Percentiles rank a stretch among this genome's conserved stretches.
phyloP scores from a whole-genome alignment of 305 asterid genomes.

The Fraxinus velutina region DNA sequence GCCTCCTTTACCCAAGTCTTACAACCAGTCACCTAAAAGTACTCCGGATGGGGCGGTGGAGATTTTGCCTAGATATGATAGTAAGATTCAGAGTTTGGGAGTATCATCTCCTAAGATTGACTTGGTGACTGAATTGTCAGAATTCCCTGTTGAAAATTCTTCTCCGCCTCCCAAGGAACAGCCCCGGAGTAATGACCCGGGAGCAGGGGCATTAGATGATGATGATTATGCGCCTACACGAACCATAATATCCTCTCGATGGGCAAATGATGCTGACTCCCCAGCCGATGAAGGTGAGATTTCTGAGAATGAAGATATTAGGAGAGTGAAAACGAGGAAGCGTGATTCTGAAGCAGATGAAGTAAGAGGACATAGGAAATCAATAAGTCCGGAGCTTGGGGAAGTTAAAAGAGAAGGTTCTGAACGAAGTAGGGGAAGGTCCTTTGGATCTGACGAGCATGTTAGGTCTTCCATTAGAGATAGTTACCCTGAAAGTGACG shows the following conservation, averaged over 20 bases:
- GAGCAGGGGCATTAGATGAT: conserved; percentile 31
- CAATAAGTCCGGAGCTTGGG: conserved; percentile 51
- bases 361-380: conserved; percentile 33
- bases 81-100: conserved; percentile 25
- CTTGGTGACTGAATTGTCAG: conserved; percentile 27
- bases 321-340: conserved; percentile 29
- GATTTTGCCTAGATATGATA: conserved; percentile 28
- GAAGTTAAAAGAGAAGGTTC: conserved; percentile 51
- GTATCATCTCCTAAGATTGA: conserved; percentile 31
- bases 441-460: conserved; percentile 52
- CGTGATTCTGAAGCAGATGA: conserved; percentile 42
- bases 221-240: conserved; percentile 46
- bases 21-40: conserved; percentile 23
- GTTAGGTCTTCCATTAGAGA: conserved; percentile 68
- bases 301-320: conserved; percentile 48
- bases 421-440: conserved; percentile 45
- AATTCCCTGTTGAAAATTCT: conserved; percentile 30
- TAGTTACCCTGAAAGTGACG: conserved; percentile 43
- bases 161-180: conserved; percentile 33
- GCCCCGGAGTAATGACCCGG: conserved; percentile 21
- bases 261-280: conserved; percentile 75
- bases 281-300: conserved; percentile 80
- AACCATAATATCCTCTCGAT: conserved; percentile 68
- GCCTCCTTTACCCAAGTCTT: conserved; percentile 28
- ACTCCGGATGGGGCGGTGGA: conserved; percentile 27